Conservation (phyloP, 306 rosid species). For the Prunus armeniaca region DNA sequence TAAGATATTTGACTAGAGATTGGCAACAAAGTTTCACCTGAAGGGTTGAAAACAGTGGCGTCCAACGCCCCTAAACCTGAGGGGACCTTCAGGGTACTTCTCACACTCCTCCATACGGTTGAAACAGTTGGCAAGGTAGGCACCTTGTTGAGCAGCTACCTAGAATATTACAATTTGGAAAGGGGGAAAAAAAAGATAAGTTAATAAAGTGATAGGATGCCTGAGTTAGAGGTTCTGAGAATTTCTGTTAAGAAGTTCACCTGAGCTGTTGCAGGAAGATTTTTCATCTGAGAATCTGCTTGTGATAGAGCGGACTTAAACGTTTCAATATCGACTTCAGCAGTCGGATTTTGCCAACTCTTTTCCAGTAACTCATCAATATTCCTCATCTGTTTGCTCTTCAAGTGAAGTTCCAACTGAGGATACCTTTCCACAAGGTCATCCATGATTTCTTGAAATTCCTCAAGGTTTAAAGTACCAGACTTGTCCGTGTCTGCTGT, state of each 20-base stretch:
- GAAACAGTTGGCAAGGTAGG: slow-evolving; percentile 64
- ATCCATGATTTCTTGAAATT: slow-evolving; percentile 55
- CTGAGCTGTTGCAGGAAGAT: slow-evolving; percentile 85
- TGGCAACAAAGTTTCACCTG: slow-evolving; percentile 26
- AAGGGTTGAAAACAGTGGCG: slow-evolving; percentile 72
- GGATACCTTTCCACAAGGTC: slow-evolving; percentile 75
- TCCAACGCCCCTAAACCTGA: slow-evolving; percentile 54
- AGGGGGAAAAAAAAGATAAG: neutral
- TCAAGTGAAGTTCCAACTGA: slow-evolving; percentile 55
- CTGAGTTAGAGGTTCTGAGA: neutral
- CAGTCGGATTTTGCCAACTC: slow-evolving; percentile 11
- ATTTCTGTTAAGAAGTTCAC: slow-evolving; percentile 22
- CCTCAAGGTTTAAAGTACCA: slow-evolving; percentile 49
- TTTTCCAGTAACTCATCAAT: slow-evolving; percentile 52
- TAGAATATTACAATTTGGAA: slow-evolving; percentile 15
- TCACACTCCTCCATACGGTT: slow-evolving; percentile 34
- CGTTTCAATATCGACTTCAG: slow-evolving; percentile 57
- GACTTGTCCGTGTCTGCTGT: slow-evolving; percentile 68
- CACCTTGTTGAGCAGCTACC: slow-evolving; percentile 91
- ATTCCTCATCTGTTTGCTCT: slow-evolving; percentile 41
- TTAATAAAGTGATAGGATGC: neutral
- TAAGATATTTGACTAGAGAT: neutral
- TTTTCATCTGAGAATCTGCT: slow-evolving; percentile 75
- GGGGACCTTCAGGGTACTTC: slow-evolving; percentile 79
- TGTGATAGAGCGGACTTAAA: slow-evolving; percentile 56